Base-by-base conservation (phyloP, 306 rosid genomes). In the Delonix regia region DNA sequence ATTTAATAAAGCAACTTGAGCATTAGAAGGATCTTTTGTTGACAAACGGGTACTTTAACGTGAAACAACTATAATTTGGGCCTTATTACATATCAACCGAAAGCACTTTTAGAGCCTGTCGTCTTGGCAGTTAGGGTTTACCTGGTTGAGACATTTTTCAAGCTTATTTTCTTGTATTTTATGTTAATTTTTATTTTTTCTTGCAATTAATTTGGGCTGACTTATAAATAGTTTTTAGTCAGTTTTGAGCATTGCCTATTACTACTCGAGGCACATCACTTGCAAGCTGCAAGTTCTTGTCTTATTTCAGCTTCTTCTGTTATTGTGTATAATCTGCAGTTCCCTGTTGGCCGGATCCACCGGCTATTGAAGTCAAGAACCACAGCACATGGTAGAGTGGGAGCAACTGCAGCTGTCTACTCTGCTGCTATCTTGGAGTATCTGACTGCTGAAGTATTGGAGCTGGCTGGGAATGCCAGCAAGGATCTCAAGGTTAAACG, bases 321-420 rank as follows among this genome's bases (percentile, higher is more conserved):
- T 51, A 2, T 7, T 60, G 64, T 36, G 36, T 64, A 56, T 34
- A 15, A 76, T 83, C 22, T 86, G 83, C 88, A 91, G 96, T 91
- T 91, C 78, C 93, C 96, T 0, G 95, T 90, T 69, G 95, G 95
- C 57, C 79, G 95, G 28, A 90, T 90, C 85, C 95, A 90, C 83
- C 85, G 93, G 18, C 85, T 89, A 19, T 73, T 91, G 84, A 91
- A 91, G 87, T 59, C 68, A 6, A 87, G 93, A 71, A 91, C 96
- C 52, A 89, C 91, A 0, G 78, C 95, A n/a, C 70, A 89, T 61
- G 96, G 96, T 45, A 85, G 93, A 73, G 96, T 91, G 12, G 96
- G 93, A 44, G 93, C 96, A 22, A 91, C 96, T 0, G 96, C 96
- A 4, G 95, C 95, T 28, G 95, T 90, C 56, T 90, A 90, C 85